phyloP scores from a whole-genome alignment of 2,329 filamentous ascomycete species.

The Aspergillus nomiae region DNA sequence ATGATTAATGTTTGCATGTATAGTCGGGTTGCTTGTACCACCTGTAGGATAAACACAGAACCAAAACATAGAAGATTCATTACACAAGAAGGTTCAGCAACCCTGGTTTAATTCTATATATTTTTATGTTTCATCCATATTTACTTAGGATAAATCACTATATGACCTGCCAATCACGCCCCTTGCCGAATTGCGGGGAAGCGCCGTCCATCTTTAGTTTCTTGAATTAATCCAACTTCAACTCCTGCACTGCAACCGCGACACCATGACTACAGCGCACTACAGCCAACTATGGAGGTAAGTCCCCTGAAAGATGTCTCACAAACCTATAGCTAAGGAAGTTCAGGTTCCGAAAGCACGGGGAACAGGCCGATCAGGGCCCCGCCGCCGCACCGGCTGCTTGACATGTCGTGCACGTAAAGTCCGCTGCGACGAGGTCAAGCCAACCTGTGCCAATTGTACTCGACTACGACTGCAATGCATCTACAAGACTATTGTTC shows the following conservation, averaged over 20 bases:
- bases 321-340: conserved; percentile 1
- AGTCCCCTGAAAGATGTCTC: background rate
- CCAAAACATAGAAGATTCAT: background rate
- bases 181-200: background rate
- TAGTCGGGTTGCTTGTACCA: background rate
- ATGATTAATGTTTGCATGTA: background rate
- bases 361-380: conserved; percentile 37
- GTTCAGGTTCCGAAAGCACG: conserved; percentile 30
- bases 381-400: conserved; percentile 37
- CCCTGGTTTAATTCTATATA: background rate
- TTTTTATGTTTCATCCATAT: background rate
- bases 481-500: conserved; percentile 29
- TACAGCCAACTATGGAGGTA: background rate
- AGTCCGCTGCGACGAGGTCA: conserved; percentile 39
- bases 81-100: background rate
- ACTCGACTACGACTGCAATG: conserved; percentile 34
- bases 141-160: background rate
- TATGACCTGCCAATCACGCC: background rate
- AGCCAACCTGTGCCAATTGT: conserved; percentile 38
- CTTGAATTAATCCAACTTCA: background rate
- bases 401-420: conserved; percentile 39
- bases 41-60: background rate
- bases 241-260: background rate
- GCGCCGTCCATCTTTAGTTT: background rate
- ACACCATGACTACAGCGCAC: background rate